Evolutionary conservation across 106 monocot species (phyloP), one percentile per base, ranked within the genome.

Genomic region (Dioscorea alata): DNA sequence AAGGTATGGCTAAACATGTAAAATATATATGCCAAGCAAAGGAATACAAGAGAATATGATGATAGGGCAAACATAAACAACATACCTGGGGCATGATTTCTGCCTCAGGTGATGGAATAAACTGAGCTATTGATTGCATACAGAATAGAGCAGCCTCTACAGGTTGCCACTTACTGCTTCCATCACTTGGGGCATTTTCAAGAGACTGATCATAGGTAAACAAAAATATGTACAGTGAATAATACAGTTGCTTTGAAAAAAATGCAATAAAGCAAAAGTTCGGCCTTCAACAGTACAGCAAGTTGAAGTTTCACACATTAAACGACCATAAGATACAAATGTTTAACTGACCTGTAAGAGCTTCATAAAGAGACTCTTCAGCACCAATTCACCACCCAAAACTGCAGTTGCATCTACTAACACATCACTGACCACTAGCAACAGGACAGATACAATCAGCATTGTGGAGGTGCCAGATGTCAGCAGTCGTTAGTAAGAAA

Each of bases 81-180:
- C 52, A 75, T 75, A 92, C 96, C 91, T 92, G 83, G 14, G 96
- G 96, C 82, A 96, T 71, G 71, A 92, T 74, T 81, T 89, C 96
- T 50, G 73, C 70, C 86, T 96, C 96, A 51, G 42, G 69, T 49
- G 58, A 54, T 50, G 96, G 71, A 80, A 96, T 64, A n/a, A 82
- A 89, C 50, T 84, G 86, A 32, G 92, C 81, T 73, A 96, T 80
- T 74, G 92, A 75, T 75, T 92, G 96, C 71, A 96, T 91, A 59
- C 92, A 96, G 63, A 71, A 92, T 18, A 96, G 80, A 50, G 84
- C 78, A 64, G 92, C 88, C 63, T 96, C 96, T 50, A 88, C 75
- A 78, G 92, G 86, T 65, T 83, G 96, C 96, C 96, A 96, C 33
- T 78, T 83, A 69, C 50, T 67, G 50, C 33, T 72, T 62, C 64